phyloP scores from a whole-genome alignment of 2,329 filamentous ascomycete species.

The Colletotrichum plurivorum region DNA sequence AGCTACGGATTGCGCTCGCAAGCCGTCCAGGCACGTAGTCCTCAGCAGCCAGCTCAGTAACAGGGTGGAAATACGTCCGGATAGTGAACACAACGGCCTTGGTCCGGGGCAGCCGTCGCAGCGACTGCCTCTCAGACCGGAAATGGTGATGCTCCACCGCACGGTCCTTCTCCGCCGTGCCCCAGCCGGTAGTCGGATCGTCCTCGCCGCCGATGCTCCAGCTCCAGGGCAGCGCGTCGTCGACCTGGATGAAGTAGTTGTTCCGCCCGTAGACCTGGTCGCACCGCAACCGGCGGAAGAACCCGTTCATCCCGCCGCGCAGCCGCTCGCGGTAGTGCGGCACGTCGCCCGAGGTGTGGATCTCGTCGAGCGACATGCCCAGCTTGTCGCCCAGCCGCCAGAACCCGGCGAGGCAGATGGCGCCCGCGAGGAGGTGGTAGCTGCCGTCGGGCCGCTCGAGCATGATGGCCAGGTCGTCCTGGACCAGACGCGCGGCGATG shows the following conservation, averaged over 20 bases:
- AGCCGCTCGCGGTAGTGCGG: conserved; percentile 80
- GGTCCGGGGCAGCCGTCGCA: conserved; percentile 72
- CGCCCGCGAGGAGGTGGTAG: conserved; percentile 84
- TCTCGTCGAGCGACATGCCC: conserved; percentile 83
- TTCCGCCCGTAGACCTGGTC: conserved; percentile 76
- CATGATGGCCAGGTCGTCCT: conserved; percentile 90
- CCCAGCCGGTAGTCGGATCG: conserved; percentile 75
- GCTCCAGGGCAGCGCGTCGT: conserved; percentile 83
- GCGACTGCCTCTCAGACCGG: conserved; percentile 80
- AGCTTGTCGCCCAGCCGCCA: conserved; percentile 87
- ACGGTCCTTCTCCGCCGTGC: conserved; percentile 80
- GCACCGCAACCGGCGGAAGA: conserved; percentile 80
- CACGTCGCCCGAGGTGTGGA: conserved; percentile 84
- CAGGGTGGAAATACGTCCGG: conserved; percentile 82
- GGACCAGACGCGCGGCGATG: conserved; percentile 78
- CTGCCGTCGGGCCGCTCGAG: conserved; percentile 81
- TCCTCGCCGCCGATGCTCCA: conserved; percentile 83
- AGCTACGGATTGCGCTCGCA: conserved; percentile 84
- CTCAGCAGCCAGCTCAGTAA: conserved; percentile 78
- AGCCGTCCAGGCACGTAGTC: conserved; percentile 83
- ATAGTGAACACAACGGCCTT: conserved; percentile 81
- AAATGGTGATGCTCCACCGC: conserved; percentile 83
- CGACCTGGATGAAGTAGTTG: conserved; percentile 92
- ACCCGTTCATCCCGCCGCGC: conserved; percentile 84
- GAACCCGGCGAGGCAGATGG: conserved; percentile 84